Conservation (phyloP, 441 rosid genomes). For the Brassica hybrid region DNA sequence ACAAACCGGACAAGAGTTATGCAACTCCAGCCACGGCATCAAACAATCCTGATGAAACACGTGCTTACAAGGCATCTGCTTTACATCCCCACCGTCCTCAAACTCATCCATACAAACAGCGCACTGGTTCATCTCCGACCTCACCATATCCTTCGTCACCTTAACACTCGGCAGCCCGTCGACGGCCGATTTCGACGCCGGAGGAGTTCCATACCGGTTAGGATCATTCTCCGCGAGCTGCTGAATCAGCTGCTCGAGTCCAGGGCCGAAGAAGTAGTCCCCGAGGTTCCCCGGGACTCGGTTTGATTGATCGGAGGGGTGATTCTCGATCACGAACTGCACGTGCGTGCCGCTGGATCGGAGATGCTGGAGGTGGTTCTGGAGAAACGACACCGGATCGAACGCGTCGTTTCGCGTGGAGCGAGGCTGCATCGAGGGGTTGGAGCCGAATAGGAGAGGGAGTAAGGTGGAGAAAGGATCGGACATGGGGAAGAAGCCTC, state of each 20-base stretch:
- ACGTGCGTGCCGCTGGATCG: slow-evolving; percentile 60
- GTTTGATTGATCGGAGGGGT: slow-evolving; percentile 32
- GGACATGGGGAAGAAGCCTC: slow-evolving; percentile 38
- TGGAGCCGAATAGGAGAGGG: slow-evolving; percentile 39
- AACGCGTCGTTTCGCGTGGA: slow-evolving; percentile 34
- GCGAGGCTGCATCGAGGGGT: slow-evolving; percentile 16
- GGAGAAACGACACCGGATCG: slow-evolving; percentile 51
- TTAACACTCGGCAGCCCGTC: slow-evolving; percentile 61
- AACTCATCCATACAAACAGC: slow-evolving; percentile 48
- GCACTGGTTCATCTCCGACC: slow-evolving; percentile 55
- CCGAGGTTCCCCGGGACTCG: slow-evolving; percentile 45
- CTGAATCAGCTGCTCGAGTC: slow-evolving; percentile 75
- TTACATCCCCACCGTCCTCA: slow-evolving; percentile 40
- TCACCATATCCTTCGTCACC: slow-evolving; percentile 51
- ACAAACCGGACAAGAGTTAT: slow-evolving; percentile 87
- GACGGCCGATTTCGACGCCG: slow-evolving; percentile 67
- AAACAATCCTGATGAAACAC: slow-evolving; percentile 70
- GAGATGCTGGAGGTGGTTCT: slow-evolving; percentile 52
- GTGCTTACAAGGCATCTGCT: slow-evolving; percentile 78
- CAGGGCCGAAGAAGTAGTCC: slow-evolving; percentile 75
- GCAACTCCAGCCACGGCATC: slow-evolving; percentile 80
- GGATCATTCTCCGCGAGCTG: slow-evolving; percentile 78
- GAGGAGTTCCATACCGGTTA: slow-evolving; percentile 69
- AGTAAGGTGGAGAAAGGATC: slow-evolving; percentile 44
- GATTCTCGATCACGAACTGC: slow-evolving; percentile 57